Percentiles rank a stretch among this genome's conserved stretches.
phyloP scores from a whole-genome alignment of 1,139 yeast genomes.

The Chernovozyma sophiae-reginae region DNA sequence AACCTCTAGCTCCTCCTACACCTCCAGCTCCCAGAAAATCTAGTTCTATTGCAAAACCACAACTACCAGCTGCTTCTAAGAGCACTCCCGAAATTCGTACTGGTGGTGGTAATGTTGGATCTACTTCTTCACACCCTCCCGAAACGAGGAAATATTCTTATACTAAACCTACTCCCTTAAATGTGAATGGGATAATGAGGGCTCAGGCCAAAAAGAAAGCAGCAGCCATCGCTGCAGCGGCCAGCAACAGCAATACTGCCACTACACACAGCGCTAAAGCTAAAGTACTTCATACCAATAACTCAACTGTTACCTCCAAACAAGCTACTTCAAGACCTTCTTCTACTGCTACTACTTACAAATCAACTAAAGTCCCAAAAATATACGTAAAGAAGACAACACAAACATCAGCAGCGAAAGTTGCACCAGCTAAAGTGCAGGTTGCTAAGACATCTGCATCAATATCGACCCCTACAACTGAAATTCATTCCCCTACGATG shows the following conservation, averaged over 20 bases:
- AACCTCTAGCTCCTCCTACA: background rate
- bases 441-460: background rate
- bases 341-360: constrained; percentile 6
- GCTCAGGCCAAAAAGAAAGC: constrained; percentile 19
- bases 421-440: constrained; percentile 1
- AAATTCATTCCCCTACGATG: constrained; percentile 18
- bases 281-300: constrained; percentile 2
- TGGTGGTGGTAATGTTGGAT: background rate
- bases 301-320: constrained; percentile 8
- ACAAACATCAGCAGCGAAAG: background rate
- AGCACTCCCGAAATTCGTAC: constrained; percentile 13
- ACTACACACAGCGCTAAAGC: constrained; percentile 1
- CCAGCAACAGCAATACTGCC: constrained; percentile 7
- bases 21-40: background rate
- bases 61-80: constrained; percentile 8
- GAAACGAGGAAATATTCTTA: constrained; percentile 29
- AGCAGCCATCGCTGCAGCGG: constrained; percentile 9
- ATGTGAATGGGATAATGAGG: constrained; percentile 33
- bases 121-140: background rate
- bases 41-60: constrained; percentile 3
- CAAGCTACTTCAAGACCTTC: no score
- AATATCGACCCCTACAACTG: constrained; percentile 7
- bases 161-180: constrained; percentile 40
- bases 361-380: constrained; percentile 6
- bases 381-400: constrained; percentile 6